phyloP scores from a whole-genome alignment of 169 alveolate species.

The Neospora caninum region DNA sequence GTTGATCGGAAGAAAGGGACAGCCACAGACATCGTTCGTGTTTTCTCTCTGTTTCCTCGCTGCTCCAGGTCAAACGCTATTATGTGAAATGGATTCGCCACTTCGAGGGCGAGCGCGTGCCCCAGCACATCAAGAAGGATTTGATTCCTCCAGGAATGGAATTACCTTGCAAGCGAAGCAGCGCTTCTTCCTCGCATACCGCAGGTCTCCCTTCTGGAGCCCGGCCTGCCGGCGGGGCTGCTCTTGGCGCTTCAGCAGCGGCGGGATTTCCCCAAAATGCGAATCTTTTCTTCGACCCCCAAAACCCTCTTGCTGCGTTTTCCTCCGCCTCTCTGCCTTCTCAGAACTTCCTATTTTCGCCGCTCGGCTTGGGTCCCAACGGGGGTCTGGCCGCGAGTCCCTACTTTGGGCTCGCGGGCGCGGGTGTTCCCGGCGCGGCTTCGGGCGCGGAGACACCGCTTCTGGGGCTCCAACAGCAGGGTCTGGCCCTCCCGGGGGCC shows the following conservation, averaged over 20 bases:
- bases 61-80: slow-evolving; percentile 48
- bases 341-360: not conserved
- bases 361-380: not conserved
- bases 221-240: not conserved
- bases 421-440: not conserved
- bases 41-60: not conserved
- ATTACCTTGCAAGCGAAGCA: slow-evolving; percentile 30
- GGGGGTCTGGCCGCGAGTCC: not conserved
- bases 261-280: not conserved
- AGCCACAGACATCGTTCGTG: too few relatives aligned
- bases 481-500: not conserved
- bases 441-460: not conserved
- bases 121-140: slow-evolving; percentile 48
- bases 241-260: not conserved
- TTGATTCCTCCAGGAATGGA: slow-evolving; percentile 42
- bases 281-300: not conserved
- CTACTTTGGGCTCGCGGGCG: not conserved
- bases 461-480: not conserved
- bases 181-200: not conserved
- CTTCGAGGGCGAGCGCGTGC: slow-evolving; percentile 51
- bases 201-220: not conserved
- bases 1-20: too few relatives aligned
- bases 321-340: not conserved
- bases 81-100: slow-evolving; percentile 57
- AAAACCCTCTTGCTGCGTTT: not conserved